Evolutionary conservation across 2,329 filamentous ascomycete genomes (phyloP), one percentile per base, ranked within the genome.

Genomic region (Aspergillus melleus): DNA sequence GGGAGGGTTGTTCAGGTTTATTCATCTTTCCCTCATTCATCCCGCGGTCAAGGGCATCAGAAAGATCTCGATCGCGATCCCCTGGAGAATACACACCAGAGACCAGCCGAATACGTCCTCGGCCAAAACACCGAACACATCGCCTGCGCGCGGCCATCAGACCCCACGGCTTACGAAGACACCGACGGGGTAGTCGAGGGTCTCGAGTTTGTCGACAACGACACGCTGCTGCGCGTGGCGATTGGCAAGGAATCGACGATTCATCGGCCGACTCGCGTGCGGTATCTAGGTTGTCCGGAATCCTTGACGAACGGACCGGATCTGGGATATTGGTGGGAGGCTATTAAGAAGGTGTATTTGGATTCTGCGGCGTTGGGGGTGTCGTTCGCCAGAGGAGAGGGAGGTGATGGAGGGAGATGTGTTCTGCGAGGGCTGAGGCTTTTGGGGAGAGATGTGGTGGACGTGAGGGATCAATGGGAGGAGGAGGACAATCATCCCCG

Each of bases 1-100:
- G 62, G 64, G 14, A 61, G 55, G 30, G 63, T 62, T 2, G 61
- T 68, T 36, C 66, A 69, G 36, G 60, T 69, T n/a, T 69, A 68
- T 51, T 59, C 58, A 29, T 29, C 26, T 9, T 1, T 1, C 8
- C 26, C 8, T 29, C 39, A 36, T n/a, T 14, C 11, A 11, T n/a
- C 36, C 19, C 16, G 36, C 2, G 14, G 6, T n/a, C 14, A 12
- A 42, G 14, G 16, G 1, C 32, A 36, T 1, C 26, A 29, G 4
- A 14, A 36, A 12, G 32, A 12, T 12, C 30, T 32, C 12, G 30
- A 32, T 32, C 10, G 3, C 9, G 30, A 36, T 36, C 14, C 14
- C 12, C 26, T 8, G 6, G 26, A 29, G 26, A 36, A 1, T 36
- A 36, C 5, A 36, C 11, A 36, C 12, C 11, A 36, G 36, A 9